Evolutionary conservation across 331 rosid genomes (phyloP).

Genomic region (Arachis monticola): DNA sequence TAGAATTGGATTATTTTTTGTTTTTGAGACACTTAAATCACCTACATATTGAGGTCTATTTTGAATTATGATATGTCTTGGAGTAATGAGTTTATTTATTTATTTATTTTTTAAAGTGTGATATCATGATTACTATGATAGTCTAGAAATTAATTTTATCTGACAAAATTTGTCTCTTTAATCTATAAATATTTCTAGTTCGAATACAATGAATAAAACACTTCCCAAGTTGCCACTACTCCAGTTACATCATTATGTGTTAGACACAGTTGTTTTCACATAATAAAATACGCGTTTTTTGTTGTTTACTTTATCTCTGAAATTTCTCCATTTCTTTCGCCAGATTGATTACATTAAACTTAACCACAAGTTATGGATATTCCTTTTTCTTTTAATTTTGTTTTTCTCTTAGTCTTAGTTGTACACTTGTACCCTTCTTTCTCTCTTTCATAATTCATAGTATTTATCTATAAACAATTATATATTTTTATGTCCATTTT

Average conservation of each 20-base stretch:
- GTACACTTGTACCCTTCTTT: neutral
- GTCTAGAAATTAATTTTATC: too few relatives aligned
- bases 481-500: neutral
- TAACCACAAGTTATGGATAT: neutral
- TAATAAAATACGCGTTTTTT: slow-evolving; percentile 12
- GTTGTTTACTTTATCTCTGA: neutral
- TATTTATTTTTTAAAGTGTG: too few relatives aligned
- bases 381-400: neutral
- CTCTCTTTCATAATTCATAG: neutral
- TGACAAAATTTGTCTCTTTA: too few relatives aligned
- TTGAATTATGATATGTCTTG: too few relatives aligned
- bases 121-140: too few relatives aligned
- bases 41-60: too few relatives aligned
- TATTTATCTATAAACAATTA: neutral
- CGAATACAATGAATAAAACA: neutral
- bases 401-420: neutral
- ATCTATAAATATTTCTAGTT: too few relatives aligned
- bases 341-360: neutral
- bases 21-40: too few relatives aligned
- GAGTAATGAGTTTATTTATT: too few relatives aligned
- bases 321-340: neutral
- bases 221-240: slow-evolving; percentile 33
- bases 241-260: neutral
- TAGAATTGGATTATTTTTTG: too few relatives aligned
- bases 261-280: slow-evolving; percentile 4